Base-by-base conservation (phyloP, 768 basidiomycete species). In the Leccinum uliginosum region DNA sequence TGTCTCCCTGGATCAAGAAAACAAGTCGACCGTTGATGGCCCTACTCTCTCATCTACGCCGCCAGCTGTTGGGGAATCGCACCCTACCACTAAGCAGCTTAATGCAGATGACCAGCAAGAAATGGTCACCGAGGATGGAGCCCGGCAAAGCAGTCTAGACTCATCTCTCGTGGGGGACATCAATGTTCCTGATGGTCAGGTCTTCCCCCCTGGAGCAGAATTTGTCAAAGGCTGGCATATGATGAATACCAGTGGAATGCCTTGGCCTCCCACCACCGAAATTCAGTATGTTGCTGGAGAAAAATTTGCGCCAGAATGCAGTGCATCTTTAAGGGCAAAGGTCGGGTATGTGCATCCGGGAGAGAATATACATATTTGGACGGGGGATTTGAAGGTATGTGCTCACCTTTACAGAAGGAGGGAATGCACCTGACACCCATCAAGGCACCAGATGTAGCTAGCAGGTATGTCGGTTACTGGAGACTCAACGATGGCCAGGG, bases 151-250 rank as follows among this genome's bases (percentile, higher is more conserved):
- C 5, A 7, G 26, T 19, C 65, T 87, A 57, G 76, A 76, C 35
- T 87, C 88, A 4, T 73, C 73, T 6, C 86, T 86, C 58, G 58
- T 91, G 6, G 76, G 76, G 34, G 87, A 92, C 66, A 76, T 84
- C 40, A 91, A 88, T 32, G 85, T 90, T 50, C 75, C 81, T 4
- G 85, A 88, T 62, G 91, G 90, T 1, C 88, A 91, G 62, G 64
- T 80, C 50, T 87, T 93, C 66, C 89, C 89, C 29, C 84, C 89
- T 7, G 91, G 91, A 32, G 89, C 89, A 0, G 89, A 89, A 67
- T 94, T 93, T 64, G 81, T 91, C 54, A 93, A 93, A 72, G 83
- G 83, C 21, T 94, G 91, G 91, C 76, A 78, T 55, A 79, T 93
- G 76, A 59, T 76, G 29, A 94, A 94, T 63, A 80, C 80, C 61